phyloP scores from a whole-genome alignment of 164 flowering plant genomes.

The Vitis amurensis region DNA sequence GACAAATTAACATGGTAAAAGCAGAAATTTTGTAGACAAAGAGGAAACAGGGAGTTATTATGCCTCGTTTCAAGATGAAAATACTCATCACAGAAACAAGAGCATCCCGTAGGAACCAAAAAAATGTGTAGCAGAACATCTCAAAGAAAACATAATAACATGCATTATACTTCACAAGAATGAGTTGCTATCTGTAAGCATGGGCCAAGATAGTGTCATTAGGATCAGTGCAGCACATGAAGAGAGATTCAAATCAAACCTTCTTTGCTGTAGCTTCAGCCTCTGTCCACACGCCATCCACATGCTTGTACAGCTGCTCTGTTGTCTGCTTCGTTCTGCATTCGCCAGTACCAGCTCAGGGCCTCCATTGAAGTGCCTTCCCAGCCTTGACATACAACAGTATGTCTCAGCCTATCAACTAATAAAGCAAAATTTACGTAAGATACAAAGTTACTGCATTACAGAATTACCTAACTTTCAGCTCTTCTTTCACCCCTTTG shows the following conservation, averaged over 20 bases:
- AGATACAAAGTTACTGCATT: constrained; percentile 7
- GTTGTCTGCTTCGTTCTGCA: constrained; percentile 98
- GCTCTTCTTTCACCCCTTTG: constrained; percentile 69
- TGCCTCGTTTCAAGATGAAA: background rate
- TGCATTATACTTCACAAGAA: too few relatives aligned
- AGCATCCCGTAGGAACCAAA: background rate
- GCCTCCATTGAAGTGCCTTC: constrained; percentile 53
- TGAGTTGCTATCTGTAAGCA: background rate
- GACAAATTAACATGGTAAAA: too few relatives aligned
- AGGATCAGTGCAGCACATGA: background rate
- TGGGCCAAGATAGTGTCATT: background rate
- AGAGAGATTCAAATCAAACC: constrained; percentile 37
- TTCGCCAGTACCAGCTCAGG: constrained; percentile 80
- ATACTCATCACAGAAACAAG: background rate
- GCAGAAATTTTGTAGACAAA: too few relatives aligned
- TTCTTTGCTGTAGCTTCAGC: constrained; percentile 86
- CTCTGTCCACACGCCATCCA: constrained; percentile 91
- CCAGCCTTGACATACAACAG: constrained; percentile 85
- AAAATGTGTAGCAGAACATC: background rate
- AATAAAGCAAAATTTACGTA: constrained; percentile 11
- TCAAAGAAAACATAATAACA: background rate
- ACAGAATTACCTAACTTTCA: constrained; percentile 69
- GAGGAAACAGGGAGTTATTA: too few relatives aligned
- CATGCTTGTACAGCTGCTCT: constrained; percentile 88
- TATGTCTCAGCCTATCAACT: constrained; percentile 76